These are phyloP conservation scores for Colletotrichum endophyticum DNA, from an alignment of 2,329 filamentous ascomycete species.

Conservation along the genomic window DNA sequence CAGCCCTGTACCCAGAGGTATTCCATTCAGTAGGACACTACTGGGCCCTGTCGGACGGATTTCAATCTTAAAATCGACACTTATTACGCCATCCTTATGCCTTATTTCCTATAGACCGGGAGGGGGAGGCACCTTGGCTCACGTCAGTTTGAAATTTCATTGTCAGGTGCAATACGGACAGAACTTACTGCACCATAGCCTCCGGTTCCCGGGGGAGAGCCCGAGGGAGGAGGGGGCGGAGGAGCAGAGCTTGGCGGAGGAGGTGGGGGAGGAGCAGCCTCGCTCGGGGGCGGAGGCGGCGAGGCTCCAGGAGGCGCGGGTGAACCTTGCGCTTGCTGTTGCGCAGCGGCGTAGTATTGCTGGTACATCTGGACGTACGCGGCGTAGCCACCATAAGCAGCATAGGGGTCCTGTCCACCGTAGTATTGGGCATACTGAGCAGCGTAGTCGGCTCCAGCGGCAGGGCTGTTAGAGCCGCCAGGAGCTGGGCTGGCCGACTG, in stretches of 20 bases:
- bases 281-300: conserved; percentile 62
- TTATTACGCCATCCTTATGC: not conserved
- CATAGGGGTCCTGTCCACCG: conserved; percentile 79
- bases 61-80: not conserved
- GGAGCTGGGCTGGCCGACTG: conserved; percentile 28
- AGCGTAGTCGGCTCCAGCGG: conserved; percentile 64
- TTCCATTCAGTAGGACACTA: not conserved
- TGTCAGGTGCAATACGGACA: not conserved
- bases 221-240: conserved; percentile 53
- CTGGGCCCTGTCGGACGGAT: not conserved
- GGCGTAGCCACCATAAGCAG: conserved; percentile 87
- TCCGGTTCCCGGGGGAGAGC: conserved; percentile 54
- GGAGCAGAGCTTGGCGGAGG: conserved; percentile 61
- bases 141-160: not conserved
- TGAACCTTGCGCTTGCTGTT: conserved; percentile 50
- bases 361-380: conserved; percentile 78
- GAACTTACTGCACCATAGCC: conserved; percentile 69
- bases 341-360: conserved; percentile 67
- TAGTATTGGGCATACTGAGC: conserved; percentile 88
- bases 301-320: conserved; percentile 53
- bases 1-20: not conserved
- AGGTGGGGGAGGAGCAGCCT: conserved; percentile 69
- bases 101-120: conserved; percentile 50
- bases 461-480: conserved; percentile 39
- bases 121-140: conserved; percentile 59